Percentiles rank a stretch among this genome's conserved stretches.
These are phyloP conservation scores for Fusarium fracticaudum DNA, from an alignment of 2,329 filamentous ascomycete species.

Conservation along the genomic window DNA sequence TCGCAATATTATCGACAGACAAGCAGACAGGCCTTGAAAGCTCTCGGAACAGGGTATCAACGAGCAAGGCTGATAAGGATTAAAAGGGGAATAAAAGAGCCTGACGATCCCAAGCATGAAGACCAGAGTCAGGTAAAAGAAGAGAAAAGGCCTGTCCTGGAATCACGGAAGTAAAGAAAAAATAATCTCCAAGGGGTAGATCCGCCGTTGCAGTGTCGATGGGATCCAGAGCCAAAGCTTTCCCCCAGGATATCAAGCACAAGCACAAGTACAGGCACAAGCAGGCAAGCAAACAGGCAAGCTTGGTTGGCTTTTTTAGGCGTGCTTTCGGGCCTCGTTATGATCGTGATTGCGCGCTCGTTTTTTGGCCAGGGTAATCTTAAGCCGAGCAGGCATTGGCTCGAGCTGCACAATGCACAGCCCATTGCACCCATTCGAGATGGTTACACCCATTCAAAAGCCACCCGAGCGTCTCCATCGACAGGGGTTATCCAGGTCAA, in stretches of 20 bases:
- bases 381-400: slow-evolving; percentile 31
- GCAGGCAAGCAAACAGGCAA: neutral
- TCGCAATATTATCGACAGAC: slow-evolving; percentile 31
- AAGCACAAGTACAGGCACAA: neutral
- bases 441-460: slow-evolving; percentile 21
- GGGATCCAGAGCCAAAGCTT: slow-evolving; percentile 26
- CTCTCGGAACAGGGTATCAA: slow-evolving; percentile 26
- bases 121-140: slow-evolving; percentile 7
- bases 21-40: slow-evolving; percentile 17
- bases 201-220: slow-evolving; percentile 25
- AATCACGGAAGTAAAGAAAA: neutral
- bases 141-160: slow-evolving; percentile 5
- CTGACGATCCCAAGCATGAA: neutral
- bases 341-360: slow-evolving; percentile 27
- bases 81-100: slow-evolving; percentile 15
- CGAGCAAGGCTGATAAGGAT: slow-evolving; percentile 22
- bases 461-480: slow-evolving; percentile 24
- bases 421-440: slow-evolving; percentile 27
- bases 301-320: slow-evolving; percentile 8
- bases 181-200: slow-evolving; percentile 17
- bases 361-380: slow-evolving; percentile 28
- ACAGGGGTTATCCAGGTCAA: slow-evolving; percentile 32
- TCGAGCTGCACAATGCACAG: slow-evolving; percentile 30
- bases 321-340: slow-evolving; percentile 10
- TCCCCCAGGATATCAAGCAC: slow-evolving; percentile 12